phyloP scores from a whole-genome alignment of 2,329 filamentous ascomycete genomes.

The Cercospora canescens region DNA sequence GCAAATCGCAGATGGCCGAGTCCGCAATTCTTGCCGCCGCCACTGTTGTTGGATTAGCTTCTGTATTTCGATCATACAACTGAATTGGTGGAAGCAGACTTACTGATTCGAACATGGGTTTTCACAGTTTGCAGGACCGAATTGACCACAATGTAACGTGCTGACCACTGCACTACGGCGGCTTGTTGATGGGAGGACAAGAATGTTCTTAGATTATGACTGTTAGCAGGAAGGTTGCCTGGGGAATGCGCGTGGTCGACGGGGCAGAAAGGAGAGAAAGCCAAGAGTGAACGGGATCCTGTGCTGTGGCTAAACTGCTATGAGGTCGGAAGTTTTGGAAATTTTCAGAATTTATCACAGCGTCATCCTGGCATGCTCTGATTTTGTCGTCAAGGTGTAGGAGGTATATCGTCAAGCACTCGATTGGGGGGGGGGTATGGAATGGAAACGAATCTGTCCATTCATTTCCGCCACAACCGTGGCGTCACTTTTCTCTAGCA shows the following conservation, averaged over 20 bases:
- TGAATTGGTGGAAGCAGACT: not conserved
- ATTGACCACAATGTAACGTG: conserved; percentile 13
- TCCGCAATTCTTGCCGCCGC: not conserved
- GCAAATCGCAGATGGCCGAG: not conserved
- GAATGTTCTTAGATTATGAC: not conserved
- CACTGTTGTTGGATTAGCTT: not conserved
- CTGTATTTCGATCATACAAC: not conserved
- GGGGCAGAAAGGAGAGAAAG: not conserved
- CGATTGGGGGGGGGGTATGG: too few relatives aligned
- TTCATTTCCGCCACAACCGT: too few relatives aligned
- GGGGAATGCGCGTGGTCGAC: not conserved
- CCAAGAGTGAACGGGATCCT: too few relatives aligned
- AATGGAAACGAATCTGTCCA: too few relatives aligned
- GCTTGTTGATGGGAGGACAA: not conserved
- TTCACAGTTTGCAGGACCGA: not conserved
- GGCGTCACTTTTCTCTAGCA: too few relatives aligned
- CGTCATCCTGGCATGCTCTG: too few relatives aligned
- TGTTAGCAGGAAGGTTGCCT: too few relatives aligned
- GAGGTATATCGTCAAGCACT: too few relatives aligned
- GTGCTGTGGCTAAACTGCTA: too few relatives aligned
- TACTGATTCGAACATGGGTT: conserved; percentile 13
- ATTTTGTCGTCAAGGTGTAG: too few relatives aligned
- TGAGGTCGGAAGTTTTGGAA: too few relatives aligned
- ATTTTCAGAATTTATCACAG: too few relatives aligned
- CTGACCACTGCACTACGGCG: conserved; percentile 16